Evolutionary conservation across 192 early-diverging fungal genomes (phyloP).

Genomic region (Backusella sp.): DNA sequence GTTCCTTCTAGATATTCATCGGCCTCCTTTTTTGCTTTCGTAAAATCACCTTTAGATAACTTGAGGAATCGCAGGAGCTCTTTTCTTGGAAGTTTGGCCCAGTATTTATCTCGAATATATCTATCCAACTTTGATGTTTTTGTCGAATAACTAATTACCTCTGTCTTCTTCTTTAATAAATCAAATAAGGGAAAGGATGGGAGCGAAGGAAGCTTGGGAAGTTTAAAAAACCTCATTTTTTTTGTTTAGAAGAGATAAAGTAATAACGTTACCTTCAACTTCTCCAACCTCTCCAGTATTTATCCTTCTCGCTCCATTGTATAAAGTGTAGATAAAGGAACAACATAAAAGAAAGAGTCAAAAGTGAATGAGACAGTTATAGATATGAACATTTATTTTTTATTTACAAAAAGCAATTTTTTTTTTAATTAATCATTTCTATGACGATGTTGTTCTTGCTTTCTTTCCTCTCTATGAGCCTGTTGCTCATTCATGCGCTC

Average conservation of each 20-base stretch:
- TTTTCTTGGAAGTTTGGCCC: neutral
- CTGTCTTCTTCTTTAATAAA: neutral
- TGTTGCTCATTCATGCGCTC: constrained; percentile 1
- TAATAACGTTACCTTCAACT: no score
- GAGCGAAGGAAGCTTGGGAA: neutral
- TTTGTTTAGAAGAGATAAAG: neutral
- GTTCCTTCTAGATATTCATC: neutral
- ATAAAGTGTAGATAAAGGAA: neutral
- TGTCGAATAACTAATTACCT: neutral
- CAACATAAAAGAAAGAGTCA: neutral
- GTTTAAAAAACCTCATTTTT: neutral
- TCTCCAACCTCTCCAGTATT: neutral
- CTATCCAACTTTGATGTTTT: neutral
- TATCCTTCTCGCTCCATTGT: neutral
- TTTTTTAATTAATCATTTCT: neutral
- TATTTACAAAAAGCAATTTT: neutral
- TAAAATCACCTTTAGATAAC: neutral
- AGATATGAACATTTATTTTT: neutral
- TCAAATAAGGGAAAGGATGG: neutral
- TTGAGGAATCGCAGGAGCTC: neutral
- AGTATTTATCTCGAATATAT: neutral
- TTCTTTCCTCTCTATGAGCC: constrained; percentile 2
- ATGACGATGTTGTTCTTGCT: neutral
- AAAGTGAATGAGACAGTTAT: neutral
- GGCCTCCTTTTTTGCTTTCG: neutral